Percentiles rank a stretch among this genome's conserved stretches.
These are phyloP conservation scores for Colletotrichum karsti DNA, from an alignment of 2,329 filamentous ascomycete species.

Conservation along the genomic window DNA sequence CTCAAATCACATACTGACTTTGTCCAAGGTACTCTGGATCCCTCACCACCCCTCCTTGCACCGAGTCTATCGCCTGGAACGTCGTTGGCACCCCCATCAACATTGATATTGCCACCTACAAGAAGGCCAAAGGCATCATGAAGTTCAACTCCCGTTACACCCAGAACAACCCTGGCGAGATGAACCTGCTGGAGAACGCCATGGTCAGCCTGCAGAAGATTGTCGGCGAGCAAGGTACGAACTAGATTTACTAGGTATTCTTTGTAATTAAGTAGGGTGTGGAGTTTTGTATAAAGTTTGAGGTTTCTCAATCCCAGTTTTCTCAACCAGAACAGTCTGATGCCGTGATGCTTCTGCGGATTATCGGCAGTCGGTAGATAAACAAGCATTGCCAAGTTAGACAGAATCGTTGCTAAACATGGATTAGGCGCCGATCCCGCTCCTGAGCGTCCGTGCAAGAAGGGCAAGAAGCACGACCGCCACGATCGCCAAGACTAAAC, in stretches of 20 bases:
- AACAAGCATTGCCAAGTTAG: background rate
- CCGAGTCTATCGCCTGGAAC: slow-evolving; percentile 63
- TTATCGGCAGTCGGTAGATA: background rate
- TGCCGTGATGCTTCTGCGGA: background rate
- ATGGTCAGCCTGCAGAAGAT: slow-evolving; percentile 17
- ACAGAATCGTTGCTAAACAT: slow-evolving; percentile 14
- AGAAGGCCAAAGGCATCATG: slow-evolving; percentile 59
- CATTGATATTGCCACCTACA: slow-evolving; percentile 58
- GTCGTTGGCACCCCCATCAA: slow-evolving; percentile 56
- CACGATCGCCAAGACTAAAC: slow-evolving; percentile 1
- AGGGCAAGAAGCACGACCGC: background rate
- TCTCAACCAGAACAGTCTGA: too few species aligned
- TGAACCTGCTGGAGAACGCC: slow-evolving; percentile 49
- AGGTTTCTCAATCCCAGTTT: background rate
- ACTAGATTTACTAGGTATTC: slow-evolving; percentile 9
- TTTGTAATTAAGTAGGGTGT: background rate
- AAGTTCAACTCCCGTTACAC: slow-evolving; percentile 65
- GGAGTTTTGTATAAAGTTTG: background rate
- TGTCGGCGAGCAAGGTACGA: background rate
- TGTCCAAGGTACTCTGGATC: slow-evolving; percentile 60
- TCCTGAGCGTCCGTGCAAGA: slow-evolving; percentile 9
- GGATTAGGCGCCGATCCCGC: background rate
- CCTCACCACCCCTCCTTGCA: slow-evolving; percentile 72
- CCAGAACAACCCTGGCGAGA: slow-evolving; percentile 56
- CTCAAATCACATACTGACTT: background rate